Conservation (phyloP, 2,329 filamentous ascomycete species). For the Chalaropsis thielavioides region DNA sequence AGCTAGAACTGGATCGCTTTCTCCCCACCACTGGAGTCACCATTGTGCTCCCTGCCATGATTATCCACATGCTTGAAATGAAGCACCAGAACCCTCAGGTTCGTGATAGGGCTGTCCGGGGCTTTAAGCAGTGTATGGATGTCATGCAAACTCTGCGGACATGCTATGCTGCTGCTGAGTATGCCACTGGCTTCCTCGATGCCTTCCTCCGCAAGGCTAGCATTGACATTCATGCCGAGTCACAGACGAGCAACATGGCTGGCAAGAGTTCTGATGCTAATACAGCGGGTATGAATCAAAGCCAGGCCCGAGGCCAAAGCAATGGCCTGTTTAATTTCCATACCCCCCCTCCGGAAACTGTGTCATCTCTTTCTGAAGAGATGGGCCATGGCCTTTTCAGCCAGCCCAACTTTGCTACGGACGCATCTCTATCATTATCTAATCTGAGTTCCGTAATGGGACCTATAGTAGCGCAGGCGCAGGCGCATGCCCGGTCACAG, state of each 20-base stretch:
- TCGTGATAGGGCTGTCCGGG: constrained; percentile 57
- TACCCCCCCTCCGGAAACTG: constrained; percentile 41
- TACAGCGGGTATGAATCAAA: background rate
- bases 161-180: constrained; percentile 87
- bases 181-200: constrained; percentile 88
- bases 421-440: background rate
- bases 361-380: constrained; percentile 24
- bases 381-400: background rate
- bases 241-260: constrained; percentile 8
- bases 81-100: constrained; percentile 63
- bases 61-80: constrained; percentile 85
- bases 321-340: constrained; percentile 28
- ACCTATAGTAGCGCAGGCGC: background rate
- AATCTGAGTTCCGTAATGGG: background rate
- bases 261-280: background rate
- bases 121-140: constrained; percentile 84
- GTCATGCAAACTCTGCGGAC: constrained; percentile 79
- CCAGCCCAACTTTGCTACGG: background rate
- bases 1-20: constrained; percentile 57
- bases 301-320: background rate
- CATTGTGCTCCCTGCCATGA: constrained; percentile 79
- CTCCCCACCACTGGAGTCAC: constrained; percentile 84
- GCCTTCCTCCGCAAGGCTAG: constrained; percentile 78
- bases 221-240: constrained; percentile 45
- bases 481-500: background rate